Percentiles rank a stretch among this genome's conserved stretches.
Evolutionary conservation across 345 rosid species (phyloP).

Genomic region (Triadica sebifera): DNA sequence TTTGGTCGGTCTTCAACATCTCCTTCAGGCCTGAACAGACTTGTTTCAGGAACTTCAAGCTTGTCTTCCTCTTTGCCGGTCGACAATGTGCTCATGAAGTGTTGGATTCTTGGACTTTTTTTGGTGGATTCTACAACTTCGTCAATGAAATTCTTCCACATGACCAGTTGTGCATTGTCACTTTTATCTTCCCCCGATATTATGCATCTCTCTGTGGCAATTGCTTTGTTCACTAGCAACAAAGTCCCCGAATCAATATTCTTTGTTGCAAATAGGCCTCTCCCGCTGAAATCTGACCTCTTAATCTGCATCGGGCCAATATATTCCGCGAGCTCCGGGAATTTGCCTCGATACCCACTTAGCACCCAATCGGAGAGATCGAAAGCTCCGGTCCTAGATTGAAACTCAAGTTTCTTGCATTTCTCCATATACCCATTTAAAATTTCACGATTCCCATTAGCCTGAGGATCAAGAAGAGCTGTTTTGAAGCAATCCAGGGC

Average conservation of each 20-base stretch:
- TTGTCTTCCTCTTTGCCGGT: slow-evolving; percentile 53
- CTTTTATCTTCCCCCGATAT: slow-evolving; percentile 47
- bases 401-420: slow-evolving; percentile 70
- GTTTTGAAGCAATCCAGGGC: slow-evolving; percentile 70
- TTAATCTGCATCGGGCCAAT: slow-evolving; percentile 53
- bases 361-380: slow-evolving; percentile 84
- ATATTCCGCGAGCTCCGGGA: slow-evolving; percentile 74
- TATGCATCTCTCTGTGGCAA: slow-evolving; percentile 77
- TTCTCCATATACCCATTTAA: slow-evolving; percentile 59
- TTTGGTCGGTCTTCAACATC: slow-evolving; percentile 23
- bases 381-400: slow-evolving; percentile 69
- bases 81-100: slow-evolving; percentile 48
- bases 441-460: slow-evolving; percentile 47
- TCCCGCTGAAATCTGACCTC: slow-evolving; percentile 68
- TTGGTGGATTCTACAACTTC: slow-evolving; percentile 45
- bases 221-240: slow-evolving; percentile 64
- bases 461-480: slow-evolving; percentile 54
- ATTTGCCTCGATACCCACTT: slow-evolving; percentile 53
- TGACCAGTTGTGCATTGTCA: slow-evolving; percentile 61
- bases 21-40: slow-evolving; percentile 54
- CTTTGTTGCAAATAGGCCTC: slow-evolving; percentile 76
- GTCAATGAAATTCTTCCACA: slow-evolving; percentile 79
- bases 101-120: slow-evolving; percentile 42
- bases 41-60: slow-evolving; percentile 55
- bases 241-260: slow-evolving; percentile 57